Conservation (phyloP, 2,329 filamentous ascomycete species). For the Verticillium albo-atrum region DNA sequence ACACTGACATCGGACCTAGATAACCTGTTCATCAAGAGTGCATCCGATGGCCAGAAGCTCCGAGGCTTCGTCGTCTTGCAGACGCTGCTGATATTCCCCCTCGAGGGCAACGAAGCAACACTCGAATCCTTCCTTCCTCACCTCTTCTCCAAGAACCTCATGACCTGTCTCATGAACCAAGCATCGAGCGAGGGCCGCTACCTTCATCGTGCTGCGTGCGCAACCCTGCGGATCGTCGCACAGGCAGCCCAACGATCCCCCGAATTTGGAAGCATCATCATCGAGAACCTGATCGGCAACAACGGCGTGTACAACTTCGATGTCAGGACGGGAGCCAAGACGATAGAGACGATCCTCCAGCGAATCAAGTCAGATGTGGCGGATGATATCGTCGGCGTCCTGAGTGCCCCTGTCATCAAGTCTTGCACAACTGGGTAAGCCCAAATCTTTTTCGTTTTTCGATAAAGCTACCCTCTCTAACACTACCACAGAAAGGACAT, state of each 20-base stretch:
- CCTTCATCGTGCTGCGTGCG: conserved; percentile 73
- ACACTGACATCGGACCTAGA: conserved; percentile 45
- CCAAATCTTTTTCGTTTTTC: background rate
- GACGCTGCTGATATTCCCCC: conserved; percentile 56
- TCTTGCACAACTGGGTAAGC: conserved; percentile 22
- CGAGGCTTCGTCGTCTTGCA: conserved; percentile 87
- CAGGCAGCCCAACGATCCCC: conserved; percentile 58
- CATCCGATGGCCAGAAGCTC: conserved; percentile 85
- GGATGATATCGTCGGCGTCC: conserved; percentile 42
- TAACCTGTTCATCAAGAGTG: conserved; percentile 74
- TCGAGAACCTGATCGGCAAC: conserved; percentile 65
- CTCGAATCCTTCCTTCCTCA: conserved; percentile 25
- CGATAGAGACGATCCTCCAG: conserved; percentile 68
- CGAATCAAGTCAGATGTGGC: conserved; percentile 53
- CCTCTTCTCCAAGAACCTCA: conserved; percentile 79
- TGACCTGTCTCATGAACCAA: conserved; percentile 79
- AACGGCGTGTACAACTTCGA: conserved; percentile 78
- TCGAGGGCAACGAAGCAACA: conserved; percentile 32
- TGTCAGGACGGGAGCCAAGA: conserved; percentile 79
- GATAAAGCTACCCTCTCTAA: conserved; percentile 25
- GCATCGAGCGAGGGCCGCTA: conserved; percentile 72
- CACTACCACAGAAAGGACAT: conserved; percentile 24
- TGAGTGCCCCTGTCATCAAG: conserved; percentile 20
- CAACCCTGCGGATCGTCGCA: conserved; percentile 69
- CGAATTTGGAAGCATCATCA: conserved; percentile 52